Percentiles rank a stretch among this genome's conserved stretches.
Evolutionary conservation across 202 grass and related monocot genomes (phyloP).

Genomic region (Alloteropsis angusta): DNA sequence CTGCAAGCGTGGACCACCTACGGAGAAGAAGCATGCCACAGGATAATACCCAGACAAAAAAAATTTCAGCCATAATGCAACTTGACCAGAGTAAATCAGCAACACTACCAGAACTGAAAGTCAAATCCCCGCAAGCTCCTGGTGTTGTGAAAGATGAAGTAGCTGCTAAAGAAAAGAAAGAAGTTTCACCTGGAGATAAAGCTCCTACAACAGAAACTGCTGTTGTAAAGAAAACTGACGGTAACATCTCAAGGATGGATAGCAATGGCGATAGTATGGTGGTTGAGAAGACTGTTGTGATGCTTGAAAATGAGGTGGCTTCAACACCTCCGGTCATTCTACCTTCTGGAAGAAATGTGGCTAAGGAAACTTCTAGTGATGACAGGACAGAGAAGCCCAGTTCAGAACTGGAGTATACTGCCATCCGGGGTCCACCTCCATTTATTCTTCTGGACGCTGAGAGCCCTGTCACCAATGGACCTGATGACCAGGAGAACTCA

Average conservation of each 20-base stretch:
- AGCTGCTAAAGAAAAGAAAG: conserved; percentile 29
- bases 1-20: neutral
- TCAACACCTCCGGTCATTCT: conserved; percentile 26
- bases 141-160: conserved; percentile 15
- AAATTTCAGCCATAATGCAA: conserved; percentile 84
- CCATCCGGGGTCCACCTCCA: conserved; percentile 51
- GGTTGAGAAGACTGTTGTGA: conserved; percentile 80
- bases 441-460: conserved; percentile 30
- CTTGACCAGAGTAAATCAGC: conserved; percentile 88
- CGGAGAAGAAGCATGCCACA: conserved; percentile 41
- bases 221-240: conserved; percentile 22
- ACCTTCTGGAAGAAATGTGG: conserved; percentile 18
- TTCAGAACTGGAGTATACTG: conserved; percentile 33
- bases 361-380: conserved; percentile 27
- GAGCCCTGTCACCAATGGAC: conserved; percentile 14
- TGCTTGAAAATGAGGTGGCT: conserved; percentile 65
- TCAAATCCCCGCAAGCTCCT: conserved; percentile 46
- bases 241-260: conserved; percentile 24
- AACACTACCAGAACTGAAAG: conserved; percentile 67
- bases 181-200: conserved; percentile 24
- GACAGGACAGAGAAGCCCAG: conserved; percentile 29
- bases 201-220: conserved; percentile 24
- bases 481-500: conserved; percentile 25
- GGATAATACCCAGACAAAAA: conserved; percentile 51
- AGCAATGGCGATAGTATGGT: conserved; percentile 45